These are phyloP conservation scores for Periconia digitata DNA, from an alignment of 2,329 filamentous ascomycete genomes.

Conservation along the genomic window DNA sequence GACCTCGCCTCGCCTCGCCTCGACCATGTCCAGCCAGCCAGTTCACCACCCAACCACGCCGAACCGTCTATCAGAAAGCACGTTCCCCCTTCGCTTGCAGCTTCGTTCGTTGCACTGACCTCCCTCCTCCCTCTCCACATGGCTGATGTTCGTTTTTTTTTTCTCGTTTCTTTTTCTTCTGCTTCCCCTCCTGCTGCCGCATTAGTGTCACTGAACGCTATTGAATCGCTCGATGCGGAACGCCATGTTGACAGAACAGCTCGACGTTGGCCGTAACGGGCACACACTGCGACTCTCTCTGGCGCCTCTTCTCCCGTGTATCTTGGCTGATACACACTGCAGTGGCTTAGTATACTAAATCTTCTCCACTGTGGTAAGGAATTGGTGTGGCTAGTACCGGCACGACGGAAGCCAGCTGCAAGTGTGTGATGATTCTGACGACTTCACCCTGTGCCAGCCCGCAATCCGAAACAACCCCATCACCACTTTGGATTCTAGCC, in stretches of 20 bases:
- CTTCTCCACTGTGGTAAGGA: not conserved
- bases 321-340: not conserved
- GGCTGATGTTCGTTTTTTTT: not conserved
- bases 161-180: not conserved
- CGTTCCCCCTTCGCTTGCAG: not conserved
- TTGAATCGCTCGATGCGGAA: not conserved
- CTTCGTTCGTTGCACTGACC: not conserved
- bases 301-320: not conserved
- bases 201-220: not conserved
- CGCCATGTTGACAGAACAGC: not conserved
- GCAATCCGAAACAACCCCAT: not conserved
- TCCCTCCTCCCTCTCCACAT: not conserved
- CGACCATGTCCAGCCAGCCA: too few relatives aligned
- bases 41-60: not conserved
- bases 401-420: not conserved
- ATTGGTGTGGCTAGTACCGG: not conserved
- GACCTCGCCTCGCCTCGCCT: too few relatives aligned
- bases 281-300: not conserved
- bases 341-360: not conserved
- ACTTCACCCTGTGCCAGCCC: not conserved
- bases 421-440: not conserved
- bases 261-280: not conserved
- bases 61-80: not conserved
- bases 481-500: not conserved
- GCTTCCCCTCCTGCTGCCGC: not conserved